Evolutionary conservation across 2,329 filamentous ascomycete species (phyloP).

Genomic region (Apiospora malaysiana): DNA sequence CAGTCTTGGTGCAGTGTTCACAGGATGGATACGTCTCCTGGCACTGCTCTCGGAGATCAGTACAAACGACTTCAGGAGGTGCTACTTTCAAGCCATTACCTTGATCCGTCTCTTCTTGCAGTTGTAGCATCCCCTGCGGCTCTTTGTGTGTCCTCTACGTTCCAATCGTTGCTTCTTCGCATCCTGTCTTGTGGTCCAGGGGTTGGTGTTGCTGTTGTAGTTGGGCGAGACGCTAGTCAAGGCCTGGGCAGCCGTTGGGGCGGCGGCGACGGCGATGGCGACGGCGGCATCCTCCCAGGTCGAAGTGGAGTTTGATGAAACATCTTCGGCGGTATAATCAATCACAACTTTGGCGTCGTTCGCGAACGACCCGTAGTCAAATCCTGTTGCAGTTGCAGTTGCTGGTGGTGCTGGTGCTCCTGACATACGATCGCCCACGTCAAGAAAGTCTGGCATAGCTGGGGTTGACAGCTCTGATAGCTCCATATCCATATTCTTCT

Average conservation of each 20-base stretch:
- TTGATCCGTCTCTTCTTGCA: conserved; percentile 72
- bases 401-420: not conserved
- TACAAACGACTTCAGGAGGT: not conserved
- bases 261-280: not conserved
- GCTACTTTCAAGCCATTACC: conserved; percentile 41
- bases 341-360: not conserved
- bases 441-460: not conserved
- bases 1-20: conserved; percentile 67
- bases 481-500: not conserved
- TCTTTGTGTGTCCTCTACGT: conserved; percentile 70
- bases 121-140: conserved; percentile 68
- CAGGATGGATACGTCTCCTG: conserved; percentile 70
- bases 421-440: not conserved
- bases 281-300: not conserved
- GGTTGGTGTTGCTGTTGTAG: not conserved
- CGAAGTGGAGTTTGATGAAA: not conserved
- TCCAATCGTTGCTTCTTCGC: conserved; percentile 50
- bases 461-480: not conserved
- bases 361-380: not conserved
- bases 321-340: not conserved
- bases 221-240: not conserved
- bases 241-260: not conserved
- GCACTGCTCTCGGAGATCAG: conserved; percentile 49
- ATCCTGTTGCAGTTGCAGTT: not conserved
- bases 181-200: conserved; percentile 22